phyloP scores from a whole-genome alignment of 805 yeast species.

The Lipomyces kockii region DNA sequence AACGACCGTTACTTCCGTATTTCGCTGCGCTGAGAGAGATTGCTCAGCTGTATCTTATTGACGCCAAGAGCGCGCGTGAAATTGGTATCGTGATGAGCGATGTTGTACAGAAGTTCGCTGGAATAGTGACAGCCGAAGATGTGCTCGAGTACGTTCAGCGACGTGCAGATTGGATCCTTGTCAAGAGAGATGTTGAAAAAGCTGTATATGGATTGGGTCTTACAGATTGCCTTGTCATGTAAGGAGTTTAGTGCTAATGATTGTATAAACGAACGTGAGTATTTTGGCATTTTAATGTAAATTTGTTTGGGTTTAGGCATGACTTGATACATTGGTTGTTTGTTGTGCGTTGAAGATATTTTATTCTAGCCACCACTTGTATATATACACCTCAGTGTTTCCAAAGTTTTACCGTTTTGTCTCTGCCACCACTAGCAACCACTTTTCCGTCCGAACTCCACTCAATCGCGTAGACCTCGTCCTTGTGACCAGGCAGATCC shows the following conservation, averaged over 20 bases:
- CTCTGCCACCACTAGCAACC: constrained; percentile 98
- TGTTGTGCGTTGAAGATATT: background rate
- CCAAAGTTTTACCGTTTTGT: constrained; percentile 93
- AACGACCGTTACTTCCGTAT: constrained; percentile 63
- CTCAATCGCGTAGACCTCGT: constrained; percentile 95
- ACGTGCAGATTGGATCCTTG: constrained; percentile 81
- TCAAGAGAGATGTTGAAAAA: constrained; percentile 81
- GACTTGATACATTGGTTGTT: background rate
- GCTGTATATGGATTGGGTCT: constrained; percentile 86
- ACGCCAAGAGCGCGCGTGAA: constrained; percentile 75
- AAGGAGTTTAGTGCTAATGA: background rate
- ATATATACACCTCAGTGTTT: constrained; percentile 49
- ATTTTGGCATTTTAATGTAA: constrained; percentile 6
- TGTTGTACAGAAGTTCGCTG: constrained; percentile 74
- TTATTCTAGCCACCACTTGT: background rate
- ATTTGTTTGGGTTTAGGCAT: constrained; percentile 3
- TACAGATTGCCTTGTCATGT: constrained; percentile 62
- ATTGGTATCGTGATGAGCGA: constrained; percentile 84
- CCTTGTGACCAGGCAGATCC: constrained; percentile 94
- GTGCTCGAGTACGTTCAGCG: constrained; percentile 89
- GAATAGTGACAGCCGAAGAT: constrained; percentile 89
- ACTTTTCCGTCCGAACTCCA: constrained; percentile 95
- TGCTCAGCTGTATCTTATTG: constrained; percentile 80
- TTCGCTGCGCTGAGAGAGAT: constrained; percentile 81
- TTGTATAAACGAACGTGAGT: background rate